phyloP scores from a whole-genome alignment of 352 stramenopile species.

The Globisporangium lucens region DNA sequence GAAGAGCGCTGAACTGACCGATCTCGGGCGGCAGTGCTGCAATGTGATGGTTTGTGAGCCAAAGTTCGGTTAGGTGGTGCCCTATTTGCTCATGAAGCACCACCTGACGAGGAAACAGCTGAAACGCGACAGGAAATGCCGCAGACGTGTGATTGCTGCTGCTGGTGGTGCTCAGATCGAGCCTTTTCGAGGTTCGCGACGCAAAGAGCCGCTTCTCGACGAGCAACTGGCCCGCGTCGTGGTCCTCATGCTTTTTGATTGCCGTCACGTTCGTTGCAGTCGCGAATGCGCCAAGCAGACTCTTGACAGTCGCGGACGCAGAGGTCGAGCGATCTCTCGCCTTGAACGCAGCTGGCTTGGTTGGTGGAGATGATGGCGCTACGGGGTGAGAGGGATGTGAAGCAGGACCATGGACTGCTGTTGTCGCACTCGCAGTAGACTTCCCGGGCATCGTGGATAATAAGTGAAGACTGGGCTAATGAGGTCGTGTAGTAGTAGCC shows the following conservation, averaged over 20 bases:
- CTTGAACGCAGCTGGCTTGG: background rate
- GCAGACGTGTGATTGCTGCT: background rate
- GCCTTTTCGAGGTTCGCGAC: constrained; percentile 22
- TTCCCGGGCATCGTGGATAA: background rate
- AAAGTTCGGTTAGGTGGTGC: constrained; percentile 48
- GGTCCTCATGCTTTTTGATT: constrained; percentile 1
- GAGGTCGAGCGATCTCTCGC: background rate
- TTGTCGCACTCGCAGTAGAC: background rate
- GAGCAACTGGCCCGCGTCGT: constrained; percentile 8
- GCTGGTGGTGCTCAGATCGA: constrained; percentile 38
- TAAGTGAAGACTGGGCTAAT: background rate
- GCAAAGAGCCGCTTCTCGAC: constrained; percentile 31
- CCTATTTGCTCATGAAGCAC: constrained; percentile 28
- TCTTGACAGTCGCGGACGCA: background rate
- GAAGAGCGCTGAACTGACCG: constrained; percentile 34
- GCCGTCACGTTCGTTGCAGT: background rate
- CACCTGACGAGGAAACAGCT: constrained; percentile 43
- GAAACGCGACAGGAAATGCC: constrained; percentile 16
- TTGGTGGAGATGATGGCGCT: background rate
- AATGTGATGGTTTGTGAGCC: constrained; percentile 65
- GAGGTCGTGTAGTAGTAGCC: background rate
- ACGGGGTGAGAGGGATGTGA: background rate
- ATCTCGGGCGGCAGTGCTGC: constrained; percentile 45
- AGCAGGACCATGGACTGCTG: background rate
- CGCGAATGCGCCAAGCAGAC: background rate